Evolutionary conservation across 139 green algal genomes (phyloP).

Genomic region (Auxenochlorella pyrenoidosa): DNA sequence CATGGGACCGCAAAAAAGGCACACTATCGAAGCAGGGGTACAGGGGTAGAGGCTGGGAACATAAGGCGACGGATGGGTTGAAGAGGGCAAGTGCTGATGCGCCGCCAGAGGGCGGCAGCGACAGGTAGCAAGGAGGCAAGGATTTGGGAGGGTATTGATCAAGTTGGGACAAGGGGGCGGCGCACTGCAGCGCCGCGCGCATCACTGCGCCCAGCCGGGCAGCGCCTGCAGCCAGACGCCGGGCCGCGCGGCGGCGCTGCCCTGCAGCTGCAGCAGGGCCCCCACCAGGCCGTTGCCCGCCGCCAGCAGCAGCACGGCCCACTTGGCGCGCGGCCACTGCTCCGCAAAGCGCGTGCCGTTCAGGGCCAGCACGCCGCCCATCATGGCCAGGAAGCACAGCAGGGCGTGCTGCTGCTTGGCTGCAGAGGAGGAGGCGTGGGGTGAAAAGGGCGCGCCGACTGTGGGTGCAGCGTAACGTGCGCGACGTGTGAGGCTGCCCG

Average conservation of each 20-base stretch:
- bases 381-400: conserved; percentile 43
- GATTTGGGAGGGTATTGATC: too few species aligned
- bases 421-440: not conserved
- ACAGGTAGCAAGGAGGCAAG: too few species aligned
- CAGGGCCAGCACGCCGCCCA: conserved; percentile 30
- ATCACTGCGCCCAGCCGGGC: conserved; percentile 9
- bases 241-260: not conserved
- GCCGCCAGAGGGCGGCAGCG: too few species aligned
- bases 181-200: too few species aligned
- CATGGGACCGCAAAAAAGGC: too few species aligned
- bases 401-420: conserved; percentile 40
- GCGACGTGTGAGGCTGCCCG: not conserved
- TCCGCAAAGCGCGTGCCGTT: not conserved
- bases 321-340: conserved; percentile 23
- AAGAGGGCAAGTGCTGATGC: too few species aligned
- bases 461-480: not conserved
- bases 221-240: conserved; percentile 20
- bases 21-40: too few species aligned
- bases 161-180: too few species aligned
- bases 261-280: conserved; percentile 29
- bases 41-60: too few species aligned
- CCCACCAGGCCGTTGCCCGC: conserved; percentile 41
- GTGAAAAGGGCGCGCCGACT: not conserved
- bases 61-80: too few species aligned
- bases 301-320: conserved; percentile 31